Evolutionary conservation across 805 yeast genomes (phyloP), one percentile per base, ranked within the genome.

Genomic region (Teunomyces funiuensis): DNA sequence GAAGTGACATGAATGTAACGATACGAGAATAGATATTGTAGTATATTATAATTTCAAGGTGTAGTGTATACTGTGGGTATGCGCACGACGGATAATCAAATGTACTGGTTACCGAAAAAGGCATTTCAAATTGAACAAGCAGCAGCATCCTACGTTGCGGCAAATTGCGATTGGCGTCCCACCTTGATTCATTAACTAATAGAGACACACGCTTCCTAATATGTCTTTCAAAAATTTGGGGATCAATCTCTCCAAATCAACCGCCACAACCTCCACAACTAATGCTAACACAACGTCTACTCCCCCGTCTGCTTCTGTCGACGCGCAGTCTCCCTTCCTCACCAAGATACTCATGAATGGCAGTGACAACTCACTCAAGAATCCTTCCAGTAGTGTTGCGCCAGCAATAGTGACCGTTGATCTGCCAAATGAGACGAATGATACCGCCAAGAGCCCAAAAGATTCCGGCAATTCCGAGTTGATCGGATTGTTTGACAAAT

Each of bases 251-350:
- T 51, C 66, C 18, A 70, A 70, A 47, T 53, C 74, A 3, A 57
- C 65, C 7, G 65, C 75, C 14, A 69, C 75, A 2, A 69, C 74
- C 2, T 67, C 73, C 13, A 68, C 73, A 6, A 63, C 70, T 16
- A 65, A 65, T 36, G 53, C 62, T 27, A 63, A 53, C 41, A 58
- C 66, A 11, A 49, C 57, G 3, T 57, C 43, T 16, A 40, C 52
- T 5, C 46, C 54, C 1, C 47, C 51, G 33, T 15, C 50, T 7
- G 18, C 42, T 10, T n/a, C 45, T 23, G 19, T 44, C 39, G 22
- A 36, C 10, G 44, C 34, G 4, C 51, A 43, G 31, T 47, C 54
- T 7, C 58, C 61, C 7, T 49, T 55, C 25, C 34, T 52, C 15
- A 51, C 48, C 18, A 53, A 43, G 23, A 45, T 56, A 11, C 44